Evolutionary conservation across 225 moss, liverwort and hornwort species (phyloP), one percentile per base, ranked within the genome.

Genomic region (Pseudoscleropodium purum): DNA sequence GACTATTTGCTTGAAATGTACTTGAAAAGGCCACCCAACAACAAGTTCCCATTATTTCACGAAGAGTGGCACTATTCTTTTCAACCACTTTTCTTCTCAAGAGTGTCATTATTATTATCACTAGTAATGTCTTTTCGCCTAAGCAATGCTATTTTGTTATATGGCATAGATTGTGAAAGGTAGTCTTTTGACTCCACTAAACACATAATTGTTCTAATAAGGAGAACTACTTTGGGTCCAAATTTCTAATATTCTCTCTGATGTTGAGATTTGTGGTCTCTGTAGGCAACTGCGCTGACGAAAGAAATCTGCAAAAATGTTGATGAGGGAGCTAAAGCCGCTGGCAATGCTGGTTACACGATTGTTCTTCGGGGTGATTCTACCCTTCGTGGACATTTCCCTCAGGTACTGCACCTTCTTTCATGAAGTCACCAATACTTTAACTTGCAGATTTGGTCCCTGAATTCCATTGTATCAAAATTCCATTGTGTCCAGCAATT

Each of bases 321-420:
- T 39, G 93, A 93, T 60, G 92, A 94, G 89, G 98, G 96, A 77
- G 98, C 97, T 49, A 92, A 81, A 90, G 94, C 96, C 41, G 96
- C 93, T 82, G 94, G 96, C 51, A 92, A 94, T 90, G 82, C 94
- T 83, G 97, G 96, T 63, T 98, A 96, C 88, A 98, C 98, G 26
- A 92, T 98, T 83, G 98, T 98, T 87, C 94, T 98, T 84, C 96
- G 98, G 74, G 97, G 98, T 65, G 98, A 98, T 90, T 98, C 98
- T 73, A 98, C 97, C 87, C 95, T 98, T 47, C 95, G 98, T 80
- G 98, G 98, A 60, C 98, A 98, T 88, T 97, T 98, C 80, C 98
- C 98, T 84, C 95, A 97, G 96, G 98, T 91, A 92, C 33, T 75
- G 60, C 91, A 39, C 62, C 85, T 77, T 75, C 79, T 77, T 80